These are phyloP conservation scores for Cryptococcus maquisensis DNA, from an alignment of 1,284 basidiomycete species.

Conservation along the genomic window DNA sequence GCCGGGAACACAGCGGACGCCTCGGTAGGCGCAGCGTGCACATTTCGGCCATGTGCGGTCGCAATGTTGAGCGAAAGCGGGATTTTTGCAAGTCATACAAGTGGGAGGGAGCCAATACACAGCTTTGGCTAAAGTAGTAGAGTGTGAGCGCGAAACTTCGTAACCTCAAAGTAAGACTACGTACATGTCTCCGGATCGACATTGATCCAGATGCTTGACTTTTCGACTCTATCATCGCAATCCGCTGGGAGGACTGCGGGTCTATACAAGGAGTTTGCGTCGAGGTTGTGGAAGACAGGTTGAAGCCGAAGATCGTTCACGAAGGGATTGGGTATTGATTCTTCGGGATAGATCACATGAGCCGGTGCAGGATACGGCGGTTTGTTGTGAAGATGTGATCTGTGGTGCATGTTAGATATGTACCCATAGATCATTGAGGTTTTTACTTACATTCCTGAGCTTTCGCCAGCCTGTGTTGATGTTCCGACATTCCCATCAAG, in stretches of 20 bases:
- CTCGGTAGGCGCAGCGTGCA: constrained; percentile 18
- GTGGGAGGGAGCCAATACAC: constrained; percentile 35
- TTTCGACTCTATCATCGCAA: constrained; percentile 29
- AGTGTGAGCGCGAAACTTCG: not conserved
- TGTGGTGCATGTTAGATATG: no score
- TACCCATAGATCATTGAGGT: no score
- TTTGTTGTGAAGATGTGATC: not conserved
- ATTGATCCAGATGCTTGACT: constrained; percentile 34
- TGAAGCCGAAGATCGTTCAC: constrained; percentile 15
- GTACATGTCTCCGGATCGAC: constrained; percentile 23
- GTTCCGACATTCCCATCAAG: no score
- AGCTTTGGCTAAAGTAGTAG: constrained; percentile 17
- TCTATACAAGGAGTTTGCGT: constrained; percentile 25
- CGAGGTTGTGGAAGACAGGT: constrained; percentile 20
- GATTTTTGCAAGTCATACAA: constrained; percentile 26
- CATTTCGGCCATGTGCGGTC: constrained; percentile 33
- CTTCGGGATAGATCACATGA: constrained; percentile 85
- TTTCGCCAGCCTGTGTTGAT: no score
- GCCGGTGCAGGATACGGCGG: constrained; percentile 80
- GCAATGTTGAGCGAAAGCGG: constrained; percentile 23
- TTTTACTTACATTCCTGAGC: no score
- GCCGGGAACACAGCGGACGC: constrained; percentile 17
- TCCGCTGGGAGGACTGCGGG: constrained; percentile 31
- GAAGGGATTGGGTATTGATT: constrained; percentile 58
- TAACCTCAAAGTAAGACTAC: constrained; percentile 1